Base-by-base conservation (phyloP, 148 eudicot species). In the Polygonum aviculare region DNA sequence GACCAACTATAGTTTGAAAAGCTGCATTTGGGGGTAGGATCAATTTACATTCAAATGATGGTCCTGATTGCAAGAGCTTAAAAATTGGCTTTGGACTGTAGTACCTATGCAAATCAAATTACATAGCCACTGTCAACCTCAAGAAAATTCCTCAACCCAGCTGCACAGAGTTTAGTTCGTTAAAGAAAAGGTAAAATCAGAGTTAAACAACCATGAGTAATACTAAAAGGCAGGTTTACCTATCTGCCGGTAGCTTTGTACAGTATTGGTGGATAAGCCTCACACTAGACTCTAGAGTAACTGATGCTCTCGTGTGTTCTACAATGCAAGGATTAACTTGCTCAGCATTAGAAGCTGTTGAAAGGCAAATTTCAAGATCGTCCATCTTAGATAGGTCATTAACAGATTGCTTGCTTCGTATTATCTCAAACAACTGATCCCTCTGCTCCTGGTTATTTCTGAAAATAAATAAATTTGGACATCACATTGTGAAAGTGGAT, bases 391-490 rank as follows among this genome's bases (percentile, higher is more conserved):
- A 82, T 44, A 83, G 72, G 74, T 83, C 77, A 18, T 69, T 73
- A 87, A 86, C 79, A 47, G 86, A 77, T 50, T 60, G 49, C 76
- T 89, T 87, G 31, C 83, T 84, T 69, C 82, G 84, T 70, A 41
- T 72, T 71, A 90, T 70, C 72, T 83, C 79, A 77, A 77, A 81
- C 33, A 86, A 39, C 15, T 86, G 83, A 69, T 86, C 89, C 79
- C 85, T 81, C 77, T 87, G 90, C 79, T 83, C 86, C 22, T 39
- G 76, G 83, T 87, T 90, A 15, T 87, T 88, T 83, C 93, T 90
- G 84, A 73, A 77, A 54, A 16, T 47, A 73, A 19, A 21, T 4
- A 62, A 76, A 9, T 15, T 11, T 26, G 48, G 60, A 26, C 31
- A 44, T 22, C 5, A 8, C n/a, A 62, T 75, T 16, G 47, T 14